A percentile compares a stretch with the other conserved stretches of the same genome.
phyloP scores from a whole-genome alignment of 2,329 filamentous ascomycete genomes.

The Colletotrichum nymphaeae region DNA sequence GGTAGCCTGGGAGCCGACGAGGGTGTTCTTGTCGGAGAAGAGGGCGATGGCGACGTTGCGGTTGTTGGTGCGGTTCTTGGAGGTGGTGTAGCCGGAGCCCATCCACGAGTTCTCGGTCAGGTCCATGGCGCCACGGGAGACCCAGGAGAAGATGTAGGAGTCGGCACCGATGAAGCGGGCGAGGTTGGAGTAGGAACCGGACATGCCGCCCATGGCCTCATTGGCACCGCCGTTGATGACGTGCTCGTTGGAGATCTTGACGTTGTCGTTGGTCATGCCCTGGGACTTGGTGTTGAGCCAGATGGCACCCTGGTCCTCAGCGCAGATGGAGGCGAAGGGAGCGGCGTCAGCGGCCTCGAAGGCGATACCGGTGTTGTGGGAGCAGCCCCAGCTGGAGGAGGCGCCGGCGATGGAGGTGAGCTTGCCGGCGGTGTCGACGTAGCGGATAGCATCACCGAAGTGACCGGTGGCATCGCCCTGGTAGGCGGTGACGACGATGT shows the following conservation, averaged over 20 bases:
- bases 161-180: constrained; percentile 62
- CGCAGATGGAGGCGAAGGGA: constrained; percentile 69
- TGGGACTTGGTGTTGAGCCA: constrained; percentile 72
- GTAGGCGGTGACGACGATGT: constrained; percentile 71
- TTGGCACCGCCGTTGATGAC: constrained; percentile 68
- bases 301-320: constrained; percentile 72
- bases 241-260: constrained; percentile 73
- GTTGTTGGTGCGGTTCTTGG: constrained; percentile 64
- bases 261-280: constrained; percentile 62
- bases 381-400: constrained; percentile 69
- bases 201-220: constrained; percentile 72
- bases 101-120: constrained; percentile 68
- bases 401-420: constrained; percentile 63
- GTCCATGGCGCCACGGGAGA: constrained; percentile 68
- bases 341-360: constrained; percentile 69
- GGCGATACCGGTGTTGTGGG: constrained; percentile 73
- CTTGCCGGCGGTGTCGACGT: constrained; percentile 60
- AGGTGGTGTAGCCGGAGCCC: constrained; percentile 64
- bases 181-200: constrained; percentile 69
- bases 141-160: constrained; percentile 72
- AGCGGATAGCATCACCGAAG: constrained; percentile 64
- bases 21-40: constrained; percentile 68
- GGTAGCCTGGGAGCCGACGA: constrained; percentile 63
- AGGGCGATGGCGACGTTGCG: constrained; percentile 70
- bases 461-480: constrained; percentile 64